These are phyloP conservation scores for Neurospora cerealis DNA, from an alignment of 495 filamentous ascomycete genomes.

Conservation along the genomic window DNA sequence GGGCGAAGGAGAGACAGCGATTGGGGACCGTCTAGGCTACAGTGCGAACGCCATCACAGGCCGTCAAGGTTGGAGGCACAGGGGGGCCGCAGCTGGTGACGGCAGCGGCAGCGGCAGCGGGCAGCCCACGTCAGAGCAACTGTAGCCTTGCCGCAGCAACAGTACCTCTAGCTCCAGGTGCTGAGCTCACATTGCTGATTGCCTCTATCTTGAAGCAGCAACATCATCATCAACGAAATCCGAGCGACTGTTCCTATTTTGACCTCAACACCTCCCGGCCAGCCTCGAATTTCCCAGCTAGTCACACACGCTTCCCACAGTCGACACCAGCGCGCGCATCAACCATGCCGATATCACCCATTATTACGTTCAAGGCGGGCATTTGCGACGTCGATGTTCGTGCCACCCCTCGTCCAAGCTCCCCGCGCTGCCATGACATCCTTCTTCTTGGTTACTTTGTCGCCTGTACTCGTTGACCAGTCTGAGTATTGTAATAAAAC, in stretches of 20 bases:
- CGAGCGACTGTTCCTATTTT: not conserved
- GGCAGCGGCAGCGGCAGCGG: not conserved
- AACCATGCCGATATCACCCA: conserved; percentile 67
- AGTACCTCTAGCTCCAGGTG: not conserved
- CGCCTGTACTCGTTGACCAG: not conserved
- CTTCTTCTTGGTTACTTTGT: not conserved
- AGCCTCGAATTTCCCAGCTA: not conserved
- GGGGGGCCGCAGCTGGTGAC: not conserved
- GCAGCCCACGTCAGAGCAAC: not conserved
- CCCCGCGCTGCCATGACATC: not conserved
- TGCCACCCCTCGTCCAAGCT: conserved; percentile 10
- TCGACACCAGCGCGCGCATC: not conserved
- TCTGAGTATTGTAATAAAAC: not conserved
- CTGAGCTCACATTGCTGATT: not conserved
- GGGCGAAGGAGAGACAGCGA: not conserved
- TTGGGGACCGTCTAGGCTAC: not conserved
- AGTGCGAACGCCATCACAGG: not conserved
- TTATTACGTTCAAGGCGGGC: conserved; percentile 97
- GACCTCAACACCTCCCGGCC: not conserved
- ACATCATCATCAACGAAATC: not conserved
- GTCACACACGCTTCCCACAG: not conserved
- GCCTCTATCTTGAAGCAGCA: not conserved
- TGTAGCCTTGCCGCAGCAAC: not conserved
- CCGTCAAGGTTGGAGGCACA: not conserved
- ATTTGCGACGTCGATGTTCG: conserved; percentile 78